Evolutionary conservation across 305 asterid species (phyloP), one percentile per base, ranked within the genome.

Genomic region (Fraxinus latifolia): DNA sequence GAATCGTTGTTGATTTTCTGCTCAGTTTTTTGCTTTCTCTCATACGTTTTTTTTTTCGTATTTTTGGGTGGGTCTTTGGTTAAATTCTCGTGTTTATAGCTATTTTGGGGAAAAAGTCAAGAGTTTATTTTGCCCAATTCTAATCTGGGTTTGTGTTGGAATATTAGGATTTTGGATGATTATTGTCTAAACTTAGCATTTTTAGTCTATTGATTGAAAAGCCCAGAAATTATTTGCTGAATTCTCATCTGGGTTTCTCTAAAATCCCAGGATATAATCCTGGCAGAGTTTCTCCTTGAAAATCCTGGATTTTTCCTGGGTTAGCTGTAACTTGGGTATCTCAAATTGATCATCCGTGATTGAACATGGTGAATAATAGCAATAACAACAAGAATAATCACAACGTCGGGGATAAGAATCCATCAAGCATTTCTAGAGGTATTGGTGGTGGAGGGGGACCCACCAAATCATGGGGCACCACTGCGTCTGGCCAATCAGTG

Each of bases 401-500:
- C 74, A 88, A 88, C 17, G 90, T 85, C 76, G 86, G 85, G 82
- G 88, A 85, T 74, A 85, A 83, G 71, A 84, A 87, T 81, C 83
- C 84, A 36, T 87, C 89, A 47, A 47, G 79, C n/a, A 39, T 81
- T 81, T 82, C 89, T 76, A 85, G 87, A 79, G 88, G 89, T 81
- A 80, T 75, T 44, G 83, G 73, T 80, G 87, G 90, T 74, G 90
- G 90, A 42, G 89, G 86, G 7, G 91, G 90, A 39, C 87, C 90
- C 77, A 89, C 93, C 79, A 92, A 93, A 90, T 91, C 97, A 90
- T 83, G 91, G 90, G 97, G 97, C 29, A 89, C 95, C 47, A 87
- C 94, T 36, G 87, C 82, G 82, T 94, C 99, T 47, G 98, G 97
- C 81, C 98, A 94, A 86, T 95, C 99, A 7, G 85, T 94, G 80